Conservation (phyloP, 1,139 yeast genomes). For the Pichia sp. region DNA sequence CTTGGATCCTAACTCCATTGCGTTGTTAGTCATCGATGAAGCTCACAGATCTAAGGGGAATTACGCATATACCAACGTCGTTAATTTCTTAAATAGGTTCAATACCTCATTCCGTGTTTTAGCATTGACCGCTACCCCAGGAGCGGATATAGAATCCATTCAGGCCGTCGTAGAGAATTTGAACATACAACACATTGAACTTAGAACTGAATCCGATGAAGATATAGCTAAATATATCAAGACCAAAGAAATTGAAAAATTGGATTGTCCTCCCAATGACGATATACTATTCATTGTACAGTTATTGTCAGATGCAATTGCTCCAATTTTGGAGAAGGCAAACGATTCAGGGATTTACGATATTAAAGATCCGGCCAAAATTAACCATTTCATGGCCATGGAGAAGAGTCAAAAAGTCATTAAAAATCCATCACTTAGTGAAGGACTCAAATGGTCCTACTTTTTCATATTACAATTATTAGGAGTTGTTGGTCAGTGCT, state of each 20-base stretch:
- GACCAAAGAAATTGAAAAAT: constrained; percentile 52
- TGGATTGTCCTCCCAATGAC: constrained; percentile 45
- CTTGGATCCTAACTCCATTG: constrained; percentile 67
- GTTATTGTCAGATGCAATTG: constrained; percentile 50
- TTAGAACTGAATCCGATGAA: constrained; percentile 75
- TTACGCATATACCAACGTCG: constrained; percentile 82
- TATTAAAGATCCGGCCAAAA: constrained; percentile 53
- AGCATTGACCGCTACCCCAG: constrained; percentile 96
- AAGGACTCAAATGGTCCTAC: constrained; percentile 67
- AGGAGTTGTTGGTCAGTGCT: constrained; percentile 69
- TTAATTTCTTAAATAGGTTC: constrained; percentile 45
- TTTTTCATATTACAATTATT: constrained; percentile 55
- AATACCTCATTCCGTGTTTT: constrained; percentile 64
- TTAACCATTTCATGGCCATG: constrained; percentile 68
- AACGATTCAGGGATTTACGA: constrained; percentile 56
- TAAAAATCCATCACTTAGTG: constrained; percentile 46
- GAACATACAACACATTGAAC: constrained; percentile 68
- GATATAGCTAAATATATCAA: constrained; percentile 81
- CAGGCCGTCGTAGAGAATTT: constrained; percentile 76
- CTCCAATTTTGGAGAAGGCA: constrained; percentile 59
- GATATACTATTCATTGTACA: constrained; percentile 49
- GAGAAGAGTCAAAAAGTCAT: constrained; percentile 57
- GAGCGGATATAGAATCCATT: constrained; percentile 78
- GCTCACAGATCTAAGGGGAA: constrained; percentile 82
- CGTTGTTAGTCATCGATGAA: constrained; percentile 82